A percentile compares a stretch with the other conserved stretches of the same genome.
Conservation (phyloP, 495 filamentous ascomycete genomes). For the Hyphodiscus hymeniophilus region DNA sequence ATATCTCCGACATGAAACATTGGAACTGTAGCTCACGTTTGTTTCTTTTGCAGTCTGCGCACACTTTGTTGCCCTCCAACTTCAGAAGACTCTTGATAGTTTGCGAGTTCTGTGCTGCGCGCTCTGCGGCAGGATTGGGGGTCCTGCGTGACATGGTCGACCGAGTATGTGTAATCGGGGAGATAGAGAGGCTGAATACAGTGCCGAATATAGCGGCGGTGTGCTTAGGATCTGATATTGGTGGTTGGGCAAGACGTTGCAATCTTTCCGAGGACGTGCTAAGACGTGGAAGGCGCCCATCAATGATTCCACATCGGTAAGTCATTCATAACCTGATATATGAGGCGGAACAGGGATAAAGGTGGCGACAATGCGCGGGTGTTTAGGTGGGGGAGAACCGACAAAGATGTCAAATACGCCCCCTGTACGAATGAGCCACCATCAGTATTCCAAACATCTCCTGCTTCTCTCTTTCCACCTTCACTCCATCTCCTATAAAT, state of each 20-base stretch:
- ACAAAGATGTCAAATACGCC: too few species aligned
- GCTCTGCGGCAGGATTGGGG: slow-evolving; percentile 68
- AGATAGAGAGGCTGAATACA: slow-evolving; percentile 4
- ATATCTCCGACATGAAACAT: not conserved
- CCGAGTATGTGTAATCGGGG: slow-evolving; percentile 10
- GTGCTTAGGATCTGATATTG: not conserved
- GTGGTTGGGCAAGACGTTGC: not conserved
- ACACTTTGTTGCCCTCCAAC: slow-evolving; percentile 87
- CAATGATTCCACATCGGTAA: not conserved
- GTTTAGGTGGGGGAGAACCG: not conserved
- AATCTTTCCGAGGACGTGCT: too few species aligned
- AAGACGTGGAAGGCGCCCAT: too few species aligned
- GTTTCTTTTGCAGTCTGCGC: slow-evolving; percentile 97
- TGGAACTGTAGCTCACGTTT: slow-evolving; percentile 58
- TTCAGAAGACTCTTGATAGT: slow-evolving; percentile 91
- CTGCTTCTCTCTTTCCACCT: slow-evolving; percentile 1
- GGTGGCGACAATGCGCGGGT: too few species aligned
- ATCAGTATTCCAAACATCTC: slow-evolving; percentile 13
- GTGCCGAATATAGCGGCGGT: not conserved
- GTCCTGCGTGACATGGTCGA: slow-evolving; percentile 76
- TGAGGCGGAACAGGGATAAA: too few species aligned
- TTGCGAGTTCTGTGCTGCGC: slow-evolving; percentile 80
- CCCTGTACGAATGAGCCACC: not conserved
- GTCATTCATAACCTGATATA: too few species aligned
- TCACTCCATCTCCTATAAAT: slow-evolving; percentile 11